A percentile compares a stretch with the other conserved stretches of the same genome.
Evolutionary conservation across 2,329 filamentous ascomycete species (phyloP).

Genomic region (Sporothrix protearum): DNA sequence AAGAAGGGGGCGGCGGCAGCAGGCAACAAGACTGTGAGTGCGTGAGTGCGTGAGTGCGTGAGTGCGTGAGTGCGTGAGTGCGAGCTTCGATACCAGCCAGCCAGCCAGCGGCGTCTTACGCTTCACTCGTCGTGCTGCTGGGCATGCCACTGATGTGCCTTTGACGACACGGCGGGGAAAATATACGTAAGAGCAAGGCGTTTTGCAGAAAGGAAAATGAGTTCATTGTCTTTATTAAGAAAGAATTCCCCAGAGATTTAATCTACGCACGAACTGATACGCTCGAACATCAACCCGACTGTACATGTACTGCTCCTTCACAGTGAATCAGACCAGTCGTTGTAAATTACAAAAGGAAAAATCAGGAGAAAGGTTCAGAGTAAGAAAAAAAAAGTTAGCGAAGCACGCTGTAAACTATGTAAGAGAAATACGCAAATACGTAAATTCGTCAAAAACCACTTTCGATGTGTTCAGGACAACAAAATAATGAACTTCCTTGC

Average conservation of each 20-base stretch:
- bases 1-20: constrained; percentile 1
- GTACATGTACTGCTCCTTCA: too few relatives aligned
- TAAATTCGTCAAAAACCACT: background rate
- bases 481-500: constrained; percentile 6
- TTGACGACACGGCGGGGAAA: background rate
- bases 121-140: background rate
- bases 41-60: too few relatives aligned
- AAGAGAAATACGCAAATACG: background rate
- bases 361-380: background rate
- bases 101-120: too few relatives aligned
- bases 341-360: background rate
- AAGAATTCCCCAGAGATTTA: too few relatives aligned
- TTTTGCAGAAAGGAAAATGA: background rate
- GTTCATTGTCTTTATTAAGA: background rate
- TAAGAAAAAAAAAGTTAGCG: constrained; percentile 7
- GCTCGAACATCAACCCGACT: too few relatives aligned
- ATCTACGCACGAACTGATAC: too few relatives aligned
- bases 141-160: background rate
- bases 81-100: too few relatives aligned
- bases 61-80: too few relatives aligned
- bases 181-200: background rate
- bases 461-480: constrained; percentile 8
- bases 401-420: constrained; percentile 11
- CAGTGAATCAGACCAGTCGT: too few relatives aligned
- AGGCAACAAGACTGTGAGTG: background rate